Percentiles rank a stretch among this genome's conserved stretches.
Evolutionary conservation across 179 eudicot species (phyloP).

Genomic region (Actinidia polygama): DNA sequence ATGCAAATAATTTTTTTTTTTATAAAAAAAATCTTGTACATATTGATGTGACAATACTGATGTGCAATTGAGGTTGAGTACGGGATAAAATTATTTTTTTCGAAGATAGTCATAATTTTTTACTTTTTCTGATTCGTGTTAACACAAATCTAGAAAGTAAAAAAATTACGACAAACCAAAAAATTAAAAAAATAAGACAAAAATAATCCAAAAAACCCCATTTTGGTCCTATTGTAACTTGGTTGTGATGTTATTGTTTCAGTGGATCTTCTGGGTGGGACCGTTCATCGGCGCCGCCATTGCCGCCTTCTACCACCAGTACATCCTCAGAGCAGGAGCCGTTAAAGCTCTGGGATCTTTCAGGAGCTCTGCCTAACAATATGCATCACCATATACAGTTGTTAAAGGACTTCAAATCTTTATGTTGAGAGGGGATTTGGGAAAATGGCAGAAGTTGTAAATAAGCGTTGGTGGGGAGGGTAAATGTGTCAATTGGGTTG

Average conservation of each 20-base stretch:
- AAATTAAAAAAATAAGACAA: too few species aligned
- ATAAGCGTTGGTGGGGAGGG: neutral
- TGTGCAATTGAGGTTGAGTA: neutral
- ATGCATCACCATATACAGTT: neutral
- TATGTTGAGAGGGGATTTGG: neutral
- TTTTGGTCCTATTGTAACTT: neutral
- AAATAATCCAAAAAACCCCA: too few species aligned
- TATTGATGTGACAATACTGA: neutral
- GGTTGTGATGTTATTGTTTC: neutral
- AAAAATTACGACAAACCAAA: too few species aligned
- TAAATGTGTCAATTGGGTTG: neutral
- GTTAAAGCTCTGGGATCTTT: conserved; percentile 22
- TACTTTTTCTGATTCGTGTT: neutral
- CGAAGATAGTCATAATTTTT: neutral
- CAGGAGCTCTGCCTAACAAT: conserved; percentile 12
- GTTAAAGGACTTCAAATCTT: neutral
- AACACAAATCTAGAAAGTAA: too few species aligned
- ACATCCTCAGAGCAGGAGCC: conserved; percentile 15
- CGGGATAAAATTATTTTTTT: too few species aligned
- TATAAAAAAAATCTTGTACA: neutral
- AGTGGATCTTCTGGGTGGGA: conserved; percentile 29
- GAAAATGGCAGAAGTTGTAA: conserved; percentile 4
- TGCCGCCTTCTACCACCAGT: conserved; percentile 24
- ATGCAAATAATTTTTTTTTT: too few species aligned
- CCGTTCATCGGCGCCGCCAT: conserved; percentile 25